Evolutionary conservation across 2,329 filamentous ascomycete species (phyloP), one percentile per base, ranked within the genome.

Genomic region (Pseudogymnoascus verrucosus): DNA sequence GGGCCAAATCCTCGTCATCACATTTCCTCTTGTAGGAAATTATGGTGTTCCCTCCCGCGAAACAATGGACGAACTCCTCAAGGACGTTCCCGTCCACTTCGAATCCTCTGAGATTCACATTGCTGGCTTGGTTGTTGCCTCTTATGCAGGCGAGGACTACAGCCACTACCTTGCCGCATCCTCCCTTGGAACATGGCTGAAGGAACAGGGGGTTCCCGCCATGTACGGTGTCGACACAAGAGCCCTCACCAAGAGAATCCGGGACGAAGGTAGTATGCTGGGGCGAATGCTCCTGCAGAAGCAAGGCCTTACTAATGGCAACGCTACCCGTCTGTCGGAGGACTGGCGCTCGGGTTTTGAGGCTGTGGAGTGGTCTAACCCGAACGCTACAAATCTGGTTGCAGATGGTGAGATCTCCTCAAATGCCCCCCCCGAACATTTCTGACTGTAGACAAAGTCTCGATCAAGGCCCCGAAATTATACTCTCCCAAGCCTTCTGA

Each of bases 181-280:
- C 54, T 98, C 93, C 3, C 82, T 99, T 61, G 93, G 93, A 65
- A 83, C 89, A 75, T 99, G 95, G 95, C 84, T 99, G 72, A 96
- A 97, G 80, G 92, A 98, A 78, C 90, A 98, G 77, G 90, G 88
- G 65, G 84, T 99, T 63, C 95, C 95, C 42, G 95, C 93, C 71
- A 92, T 99, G 76, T 95, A 95, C 74, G 95, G 92, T 64, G 89
- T 99, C 66, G 95, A 99, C 78, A 99, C 95, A 51, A 84, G 95
- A 74, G 89, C 90, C 63, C 79, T 99, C 75, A 99, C 95, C 61
- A 97, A 98, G 83, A 89, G 88, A 74, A 96, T 99, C 70, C 86
- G 95, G 70, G 84, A 96, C 72, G 87, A 96, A 77, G 95, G 95
- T 74, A 96, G 92, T 80, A 96, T 98, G 91, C 87, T 98, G 61